Conservation (phyloP, 2,329 filamentous ascomycete genomes). For the Salinomyces thailandicus region DNA sequence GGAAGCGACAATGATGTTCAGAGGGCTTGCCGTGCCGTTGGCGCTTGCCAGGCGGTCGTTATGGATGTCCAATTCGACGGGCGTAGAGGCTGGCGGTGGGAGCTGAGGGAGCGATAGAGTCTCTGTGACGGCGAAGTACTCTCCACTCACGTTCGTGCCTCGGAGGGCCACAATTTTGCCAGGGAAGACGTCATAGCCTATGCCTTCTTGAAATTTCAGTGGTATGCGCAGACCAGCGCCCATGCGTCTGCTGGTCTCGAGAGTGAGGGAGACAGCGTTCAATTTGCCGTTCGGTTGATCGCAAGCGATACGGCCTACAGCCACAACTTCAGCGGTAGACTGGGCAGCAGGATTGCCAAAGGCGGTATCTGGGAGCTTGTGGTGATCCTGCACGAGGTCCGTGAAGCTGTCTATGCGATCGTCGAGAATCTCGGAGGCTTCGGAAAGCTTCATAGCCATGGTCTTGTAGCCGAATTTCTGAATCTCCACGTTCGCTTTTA, state of each 20-base stretch:
- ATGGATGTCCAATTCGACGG: constrained; percentile 54
- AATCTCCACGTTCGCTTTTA: constrained; percentile 76
- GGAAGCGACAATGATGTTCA: constrained; percentile 67
- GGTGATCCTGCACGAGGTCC: constrained; percentile 59
- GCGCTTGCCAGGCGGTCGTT: constrained; percentile 55
- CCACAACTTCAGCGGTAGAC: constrained; percentile 76
- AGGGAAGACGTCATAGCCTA: constrained; percentile 79
- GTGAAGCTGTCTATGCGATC: constrained; percentile 89
- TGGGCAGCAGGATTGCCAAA: constrained; percentile 83
- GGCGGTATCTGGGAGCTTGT: constrained; percentile 64
- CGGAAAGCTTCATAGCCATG: constrained; percentile 87
- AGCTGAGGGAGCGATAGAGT: constrained; percentile 65
- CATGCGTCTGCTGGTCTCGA: constrained; percentile 77
- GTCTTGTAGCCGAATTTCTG: constrained; percentile 88
- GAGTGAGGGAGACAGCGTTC: constrained; percentile 71
- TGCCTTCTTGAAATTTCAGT: constrained; percentile 55
- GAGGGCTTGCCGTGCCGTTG: constrained; percentile 52
- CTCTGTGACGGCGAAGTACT: constrained; percentile 70
- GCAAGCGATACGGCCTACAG: constrained; percentile 82
- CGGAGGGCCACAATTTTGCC: constrained; percentile 83
- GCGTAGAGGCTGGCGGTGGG: constrained; percentile 60
- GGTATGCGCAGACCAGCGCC: constrained; percentile 76
- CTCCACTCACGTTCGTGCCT: constrained; percentile 78
- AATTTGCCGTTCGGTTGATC: constrained; percentile 79
- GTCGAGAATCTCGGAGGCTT: constrained; percentile 86